Conservation (phyloP, 2,329 filamentous ascomycete species). For the Teratosphaeria viscida region DNA sequence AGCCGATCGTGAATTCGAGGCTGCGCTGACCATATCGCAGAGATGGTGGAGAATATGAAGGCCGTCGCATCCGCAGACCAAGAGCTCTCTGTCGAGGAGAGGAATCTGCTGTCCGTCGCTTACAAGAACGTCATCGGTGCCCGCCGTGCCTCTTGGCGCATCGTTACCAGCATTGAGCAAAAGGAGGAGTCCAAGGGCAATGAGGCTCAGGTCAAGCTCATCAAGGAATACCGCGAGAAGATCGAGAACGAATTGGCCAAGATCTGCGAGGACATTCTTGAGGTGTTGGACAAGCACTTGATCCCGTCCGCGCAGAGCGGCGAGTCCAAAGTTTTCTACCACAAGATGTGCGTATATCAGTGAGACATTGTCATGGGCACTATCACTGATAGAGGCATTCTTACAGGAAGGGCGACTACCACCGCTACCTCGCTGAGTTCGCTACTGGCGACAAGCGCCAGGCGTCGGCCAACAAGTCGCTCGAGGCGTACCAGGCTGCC, state of each 20-base stretch:
- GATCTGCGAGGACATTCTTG: slow-evolving; percentile 95
- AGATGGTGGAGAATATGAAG: slow-evolving; percentile 99
- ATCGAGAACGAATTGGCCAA: slow-evolving; percentile 94
- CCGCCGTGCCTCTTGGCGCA: slow-evolving; percentile 94
- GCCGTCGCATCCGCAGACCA: slow-evolving; percentile 73
- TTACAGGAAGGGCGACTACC: slow-evolving; percentile 94
- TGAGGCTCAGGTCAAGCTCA: slow-evolving; percentile 75
- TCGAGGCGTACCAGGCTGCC: slow-evolving; percentile 93
- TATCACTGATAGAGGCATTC: slow-evolving; percentile 5
- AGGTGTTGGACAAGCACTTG: slow-evolving; percentile 86
- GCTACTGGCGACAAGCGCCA: slow-evolving; percentile 90
- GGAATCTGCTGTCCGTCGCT: slow-evolving; percentile 92
- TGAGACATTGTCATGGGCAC: background rate
- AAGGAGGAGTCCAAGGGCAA: slow-evolving; percentile 99
- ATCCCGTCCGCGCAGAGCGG: slow-evolving; percentile 89
- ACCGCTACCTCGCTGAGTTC: slow-evolving; percentile 97
- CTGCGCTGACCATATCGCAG: slow-evolving; percentile 44
- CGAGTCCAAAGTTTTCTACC: slow-evolving; percentile 99
- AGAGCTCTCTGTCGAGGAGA: slow-evolving; percentile 71
- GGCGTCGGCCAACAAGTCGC: slow-evolving; percentile 83
- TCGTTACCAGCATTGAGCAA: slow-evolving; percentile 96
- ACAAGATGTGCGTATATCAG: slow-evolving; percentile 73
- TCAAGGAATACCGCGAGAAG: slow-evolving; percentile 98
- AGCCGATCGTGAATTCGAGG: background rate
- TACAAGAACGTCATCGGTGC: slow-evolving; percentile 99